A percentile compares a stretch with the other conserved stretches of the same genome.
phyloP scores from a whole-genome alignment of 805 yeast genomes.

The Starmerella vitae region DNA sequence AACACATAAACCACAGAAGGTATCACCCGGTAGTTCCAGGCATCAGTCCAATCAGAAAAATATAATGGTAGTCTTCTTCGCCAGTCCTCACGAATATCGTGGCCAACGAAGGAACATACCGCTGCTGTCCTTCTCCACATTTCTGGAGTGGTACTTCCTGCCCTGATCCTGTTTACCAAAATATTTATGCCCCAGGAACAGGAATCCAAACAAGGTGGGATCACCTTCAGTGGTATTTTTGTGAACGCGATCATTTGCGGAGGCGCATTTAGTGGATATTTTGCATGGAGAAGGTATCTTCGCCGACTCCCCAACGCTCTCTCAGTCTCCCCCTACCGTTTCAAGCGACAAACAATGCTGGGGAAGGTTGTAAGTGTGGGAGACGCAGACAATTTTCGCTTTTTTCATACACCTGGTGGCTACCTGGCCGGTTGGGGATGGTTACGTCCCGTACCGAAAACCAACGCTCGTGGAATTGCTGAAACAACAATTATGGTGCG shows the following conservation, averaged over 20 bases:
- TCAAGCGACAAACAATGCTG: conserved; percentile 35
- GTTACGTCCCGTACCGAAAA: conserved; percentile 54
- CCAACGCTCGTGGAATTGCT: conserved; percentile 35
- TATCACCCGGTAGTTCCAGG: conserved; percentile 69
- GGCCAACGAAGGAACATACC: conserved; percentile 1
- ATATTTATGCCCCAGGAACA: too few species aligned
- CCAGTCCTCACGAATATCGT: conserved; percentile 13
- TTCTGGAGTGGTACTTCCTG: neutral
- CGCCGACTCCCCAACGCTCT: conserved; percentile 37
- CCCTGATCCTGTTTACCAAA: too few species aligned
- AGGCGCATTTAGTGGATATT: conserved; percentile 32
- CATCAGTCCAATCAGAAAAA: conserved; percentile 67
- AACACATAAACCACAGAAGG: conserved; percentile 75
- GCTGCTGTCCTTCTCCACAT: neutral
- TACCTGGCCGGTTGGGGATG: conserved; percentile 83
- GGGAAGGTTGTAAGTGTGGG: conserved; percentile 87
- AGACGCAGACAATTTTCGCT: conserved; percentile 88
- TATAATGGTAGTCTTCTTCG: conserved; percentile 42
- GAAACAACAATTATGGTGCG: conserved; percentile 67
- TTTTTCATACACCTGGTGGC: conserved; percentile 93
- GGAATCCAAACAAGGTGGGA: too few species aligned
- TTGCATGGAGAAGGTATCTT: conserved; percentile 36
- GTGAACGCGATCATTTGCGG: conserved; percentile 20
- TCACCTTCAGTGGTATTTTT: conserved; percentile 6
- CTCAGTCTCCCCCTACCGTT: conserved; percentile 37